Evolutionary conservation across 169 alveolate genomes (phyloP), one percentile per base, ranked within the genome.

Genomic region (Plasmodium vinckei): DNA sequence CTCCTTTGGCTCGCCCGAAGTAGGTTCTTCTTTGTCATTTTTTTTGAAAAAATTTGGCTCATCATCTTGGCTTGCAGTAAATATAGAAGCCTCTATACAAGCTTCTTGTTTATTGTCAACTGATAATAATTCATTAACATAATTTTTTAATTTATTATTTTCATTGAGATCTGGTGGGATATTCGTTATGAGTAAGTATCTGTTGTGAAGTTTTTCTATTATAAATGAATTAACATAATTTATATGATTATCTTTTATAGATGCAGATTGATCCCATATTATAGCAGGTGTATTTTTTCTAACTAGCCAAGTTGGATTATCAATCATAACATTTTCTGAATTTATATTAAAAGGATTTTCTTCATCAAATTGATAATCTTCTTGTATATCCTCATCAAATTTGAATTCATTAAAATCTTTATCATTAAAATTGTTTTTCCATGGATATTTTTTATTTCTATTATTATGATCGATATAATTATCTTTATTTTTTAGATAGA

Each of bases 181-280:
- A 47, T 77, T 47, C 6, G 88, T 77, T 17, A 77, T 44, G n/a
- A 77, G 13, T 9, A 77, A n/a, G 21, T 77, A 77, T 47, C 88
- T 51, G 21, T 77, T 77, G 39, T 15, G 64, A 3, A 77, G 9
- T 64, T 77, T 77, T 56, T 21, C 9, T 1, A 19, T n/a, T 7
- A 27, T 23, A 61, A 46, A 77, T 0, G 88, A 39, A 2, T 77
- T 57, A 12, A 77, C 57, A 64, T 33, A 77, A 77, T 63, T 56
- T 6, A 77, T 54, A 57, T 77, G 88, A 64, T 77, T 77, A 33
- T 33, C 67, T 77, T 77, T 75, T 1, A 77, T 21, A 25, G 88
- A 77, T 63, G 75, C 73, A 77, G 21, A 42, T 2, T 47, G 53
- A 23, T 53, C 71, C 88, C 88, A 77, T 5, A 47, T 33, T 19